A percentile compares a stretch with the other conserved stretches of the same genome.
Evolutionary conservation across 768 basidiomycete genomes (phyloP).

Genomic region (Nidularia pulvinata): DNA sequence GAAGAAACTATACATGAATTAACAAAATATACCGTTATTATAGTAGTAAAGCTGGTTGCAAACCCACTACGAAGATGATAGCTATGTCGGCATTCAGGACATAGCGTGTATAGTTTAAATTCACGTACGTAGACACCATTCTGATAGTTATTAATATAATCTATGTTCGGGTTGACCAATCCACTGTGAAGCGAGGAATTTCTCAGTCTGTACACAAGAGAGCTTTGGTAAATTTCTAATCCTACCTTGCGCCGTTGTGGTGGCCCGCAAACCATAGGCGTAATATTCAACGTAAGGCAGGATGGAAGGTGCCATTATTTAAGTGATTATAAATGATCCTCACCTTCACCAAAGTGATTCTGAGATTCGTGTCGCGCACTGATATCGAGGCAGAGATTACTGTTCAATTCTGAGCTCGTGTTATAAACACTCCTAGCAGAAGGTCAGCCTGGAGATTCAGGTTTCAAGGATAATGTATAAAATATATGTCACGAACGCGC

Average conservation of each 20-base stretch:
- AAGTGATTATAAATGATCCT: background rate
- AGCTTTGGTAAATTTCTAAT: background rate
- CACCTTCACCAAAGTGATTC: constrained; percentile 10
- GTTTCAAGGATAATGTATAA: background rate
- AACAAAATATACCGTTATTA: constrained; percentile 4
- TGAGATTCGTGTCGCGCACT: constrained; percentile 5
- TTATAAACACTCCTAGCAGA: constrained; percentile 3
- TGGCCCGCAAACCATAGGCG: constrained; percentile 6
- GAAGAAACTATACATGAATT: too few species aligned
- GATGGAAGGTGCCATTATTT: too few species aligned
- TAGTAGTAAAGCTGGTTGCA: constrained; percentile 6
- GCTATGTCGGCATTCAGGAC: background rate
- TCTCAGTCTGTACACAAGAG: background rate
- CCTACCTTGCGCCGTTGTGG: constrained; percentile 7
- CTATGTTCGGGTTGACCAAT: constrained; percentile 6
- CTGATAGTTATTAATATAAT: constrained; percentile 8
- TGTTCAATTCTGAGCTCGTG: constrained; percentile 7
- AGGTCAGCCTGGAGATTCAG: background rate
- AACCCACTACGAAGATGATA: constrained; percentile 3
- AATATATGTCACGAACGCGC: constrained; percentile 3
- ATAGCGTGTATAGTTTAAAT: background rate
- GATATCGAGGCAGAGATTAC: constrained; percentile 8
- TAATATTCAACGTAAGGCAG: background rate
- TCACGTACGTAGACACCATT: constrained; percentile 8
- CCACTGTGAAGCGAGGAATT: constrained; percentile 5